Evolutionary conservation across 495 filamentous ascomycete genomes (phyloP), one percentile per base, ranked within the genome.

Genomic region (Annulohypoxylon stygium): DNA sequence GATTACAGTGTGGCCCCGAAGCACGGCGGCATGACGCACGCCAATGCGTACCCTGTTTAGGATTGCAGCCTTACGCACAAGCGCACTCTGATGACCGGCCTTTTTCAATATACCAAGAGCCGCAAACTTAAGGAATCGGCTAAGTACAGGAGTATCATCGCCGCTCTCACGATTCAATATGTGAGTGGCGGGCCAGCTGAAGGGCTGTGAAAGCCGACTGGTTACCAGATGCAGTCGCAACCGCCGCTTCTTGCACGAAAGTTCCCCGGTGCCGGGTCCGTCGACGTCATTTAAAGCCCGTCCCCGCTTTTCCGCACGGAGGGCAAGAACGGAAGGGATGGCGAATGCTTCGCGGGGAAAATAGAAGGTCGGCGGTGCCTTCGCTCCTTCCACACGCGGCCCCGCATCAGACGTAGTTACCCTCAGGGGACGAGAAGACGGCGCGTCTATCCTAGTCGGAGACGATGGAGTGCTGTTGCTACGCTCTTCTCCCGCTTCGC

Each of bases 181-280:
- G 76, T 93, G 89, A 20, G 90, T 89, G 4, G 91, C 86, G 0
- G 91, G 91, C 10, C 85, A 81, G 1, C 90, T 91, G 75, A 89
- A 93, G 1, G 91, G 91, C 51, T 82, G 83, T 30, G 89, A 92
- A 0, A 93, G 86, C 16, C 90, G 84, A 3, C 90, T 92, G 4
- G 91, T 93, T 69, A 92, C 86, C 20, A 93, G 81, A 23, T 87
- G 80, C 18, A 88, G 79, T 4, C 89, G 86, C 14, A 93, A 75
- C 8, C 91, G 85, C 26, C 92, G 88, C 78, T 91, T 92, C 82
- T 93, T 93, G 78, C 84, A 87, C 37, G 83, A 71, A 16, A 86
- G 62, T 0, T 69, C 72, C 3, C 81, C 81, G 10, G 86, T 88
- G 69, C 84, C 84, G 36, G 81, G 81, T 12, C 90, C 88, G 58